Evolutionary conservation across 148 eudicot genomes (phyloP), one percentile per base, ranked within the genome.

Genomic region (Spergularia marina): DNA sequence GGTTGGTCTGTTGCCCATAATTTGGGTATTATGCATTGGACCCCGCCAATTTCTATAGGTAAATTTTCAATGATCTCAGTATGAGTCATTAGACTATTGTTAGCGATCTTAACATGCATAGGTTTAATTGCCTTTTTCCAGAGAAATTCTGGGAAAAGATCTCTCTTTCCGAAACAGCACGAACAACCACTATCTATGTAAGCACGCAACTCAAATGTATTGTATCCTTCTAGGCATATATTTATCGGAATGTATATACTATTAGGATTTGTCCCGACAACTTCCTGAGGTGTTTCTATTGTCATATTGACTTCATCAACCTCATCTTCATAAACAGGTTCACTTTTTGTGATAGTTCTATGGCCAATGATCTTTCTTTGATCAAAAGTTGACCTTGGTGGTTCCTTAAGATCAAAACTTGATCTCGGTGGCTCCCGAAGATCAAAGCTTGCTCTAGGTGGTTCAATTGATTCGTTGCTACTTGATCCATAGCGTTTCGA

Each of bases 161-260:
- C 16, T 39, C 51, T 65, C 16, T 65, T 65, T 12, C 68, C 47
- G 40, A 65, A 65, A 18, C 21, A 65, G 4, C 36, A 47, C 3
- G 51, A 36, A 23, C 68, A 65, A 12, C 68, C 68, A 65, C 49
- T 65, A 5, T 65, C 68, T 6, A 65, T 4, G 40, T 65, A 65
- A 0, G 68, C 68, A 65, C 51, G 14, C 17, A 36, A 13, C 7
- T 65, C 18, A 39, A 34, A 14, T 0, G 40, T 15, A 2, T 65
- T 65, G 4, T 65, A 4, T 30, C 36, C 36, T 30, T 30, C 36
- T 30, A 30, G 4, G 36, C 36, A 30, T 30, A 30, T 30, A 30
- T 30, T 30, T 30, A 30, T 30, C 36, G 36, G 36, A 30, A 30
- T 30, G 36, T 30, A 30, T 30, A 30, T 30, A 30, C 36, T 30